phyloP scores from a whole-genome alignment of 176 grass and related monocot genomes.

The Oryza longistaminata region DNA sequence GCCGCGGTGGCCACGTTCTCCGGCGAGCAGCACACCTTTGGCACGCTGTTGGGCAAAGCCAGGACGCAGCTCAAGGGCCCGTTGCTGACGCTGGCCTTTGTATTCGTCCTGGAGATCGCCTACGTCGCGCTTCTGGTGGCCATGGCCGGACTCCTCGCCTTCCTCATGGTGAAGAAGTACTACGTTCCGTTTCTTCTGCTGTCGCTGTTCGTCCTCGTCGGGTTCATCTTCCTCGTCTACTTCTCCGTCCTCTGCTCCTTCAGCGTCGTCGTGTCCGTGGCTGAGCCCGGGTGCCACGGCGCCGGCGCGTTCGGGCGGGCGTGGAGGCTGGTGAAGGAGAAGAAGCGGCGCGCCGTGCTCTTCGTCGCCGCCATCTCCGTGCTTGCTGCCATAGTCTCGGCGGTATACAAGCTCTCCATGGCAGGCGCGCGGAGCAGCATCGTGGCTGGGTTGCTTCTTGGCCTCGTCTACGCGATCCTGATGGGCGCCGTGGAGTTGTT shows the following conservation, averaged over 20 bases:
- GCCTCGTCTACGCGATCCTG: neutral
- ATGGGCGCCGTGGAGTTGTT: constrained; percentile 3
- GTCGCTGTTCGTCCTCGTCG: neutral
- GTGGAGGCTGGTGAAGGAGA: constrained; percentile 18
- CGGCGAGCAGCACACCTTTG: neutral
- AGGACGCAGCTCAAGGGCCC: constrained; percentile 21
- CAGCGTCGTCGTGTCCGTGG: constrained; percentile 35
- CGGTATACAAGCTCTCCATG: neutral
- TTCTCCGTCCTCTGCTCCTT: neutral
- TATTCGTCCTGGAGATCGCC: neutral
- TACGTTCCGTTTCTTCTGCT: neutral
- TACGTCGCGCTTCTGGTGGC: neutral
- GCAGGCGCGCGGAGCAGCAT: neutral
- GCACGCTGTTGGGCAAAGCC: neutral
- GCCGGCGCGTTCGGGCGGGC: neutral
- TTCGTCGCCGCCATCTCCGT: neutral
- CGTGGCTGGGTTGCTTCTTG: constrained; percentile 4
- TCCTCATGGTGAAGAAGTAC: neutral
- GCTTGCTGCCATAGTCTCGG: neutral
- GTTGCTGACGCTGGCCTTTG: constrained; percentile 27
- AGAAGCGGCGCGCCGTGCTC: neutral
- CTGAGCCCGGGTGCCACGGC: constrained; percentile 9
- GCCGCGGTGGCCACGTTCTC: constrained; percentile 18
- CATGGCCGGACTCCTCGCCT: neutral
- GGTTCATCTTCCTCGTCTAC: neutral